These are phyloP conservation scores for Rhododendron mucronatum DNA, from an alignment of 148 eudicot species.

Conservation along the genomic window DNA sequence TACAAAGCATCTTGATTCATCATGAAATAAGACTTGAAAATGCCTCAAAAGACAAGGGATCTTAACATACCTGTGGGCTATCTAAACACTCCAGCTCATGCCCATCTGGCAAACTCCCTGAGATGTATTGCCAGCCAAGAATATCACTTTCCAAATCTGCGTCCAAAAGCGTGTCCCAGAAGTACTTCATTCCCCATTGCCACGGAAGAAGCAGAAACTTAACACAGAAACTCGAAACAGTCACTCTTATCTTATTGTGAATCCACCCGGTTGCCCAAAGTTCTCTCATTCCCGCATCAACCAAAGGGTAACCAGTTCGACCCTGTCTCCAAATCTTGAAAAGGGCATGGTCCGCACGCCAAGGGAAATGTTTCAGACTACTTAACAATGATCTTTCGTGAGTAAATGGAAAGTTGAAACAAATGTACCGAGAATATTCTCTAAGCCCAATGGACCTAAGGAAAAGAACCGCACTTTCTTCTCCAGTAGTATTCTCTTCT, in stretches of 20 bases:
- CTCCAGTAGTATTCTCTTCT: slow-evolving; percentile 52
- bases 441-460: slow-evolving; percentile 79
- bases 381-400: slow-evolving; percentile 73
- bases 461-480: slow-evolving; percentile 58
- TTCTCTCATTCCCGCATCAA: slow-evolving; percentile 98
- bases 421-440: slow-evolving; percentile 94
- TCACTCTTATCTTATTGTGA: slow-evolving; percentile 81
- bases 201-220: slow-evolving; percentile 85
- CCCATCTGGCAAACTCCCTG: slow-evolving; percentile 96
- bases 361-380: slow-evolving; percentile 73
- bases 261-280: slow-evolving; percentile 99
- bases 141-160: slow-evolving; percentile 95
- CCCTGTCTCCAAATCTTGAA: slow-evolving; percentile 99
- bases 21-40: not conserved
- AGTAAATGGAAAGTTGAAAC: slow-evolving; percentile 92
- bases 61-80: slow-evolving; percentile 66
- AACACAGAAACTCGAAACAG: slow-evolving; percentile 82
- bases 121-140: slow-evolving; percentile 98
- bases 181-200: slow-evolving; percentile 99
- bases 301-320: slow-evolving; percentile 90
- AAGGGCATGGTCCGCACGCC: slow-evolving; percentile 56
- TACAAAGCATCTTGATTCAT: not conserved
- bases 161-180: slow-evolving; percentile 96
- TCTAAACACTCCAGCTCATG: slow-evolving; percentile 85
- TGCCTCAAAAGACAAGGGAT: not conserved